phyloP scores from a whole-genome alignment of 805 yeast genomes.

The Monosporozyma unispora region DNA sequence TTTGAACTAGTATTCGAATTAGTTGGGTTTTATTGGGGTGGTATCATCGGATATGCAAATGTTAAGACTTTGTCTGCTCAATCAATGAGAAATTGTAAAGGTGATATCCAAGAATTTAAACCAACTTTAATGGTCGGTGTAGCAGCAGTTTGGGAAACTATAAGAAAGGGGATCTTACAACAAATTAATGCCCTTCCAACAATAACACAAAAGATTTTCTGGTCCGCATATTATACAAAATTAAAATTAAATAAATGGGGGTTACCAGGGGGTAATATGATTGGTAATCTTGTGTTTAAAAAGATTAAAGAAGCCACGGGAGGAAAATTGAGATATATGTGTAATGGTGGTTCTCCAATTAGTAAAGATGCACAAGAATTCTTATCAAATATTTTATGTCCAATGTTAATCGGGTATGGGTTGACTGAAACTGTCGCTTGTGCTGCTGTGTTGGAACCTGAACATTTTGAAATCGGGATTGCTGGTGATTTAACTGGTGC shows the following conservation, averaged over 20 bases:
- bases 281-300: slow-evolving; percentile 71
- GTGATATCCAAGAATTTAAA: slow-evolving; percentile 78
- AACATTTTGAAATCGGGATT: slow-evolving; percentile 59
- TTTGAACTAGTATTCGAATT: slow-evolving; percentile 88
- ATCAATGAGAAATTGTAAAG: slow-evolving; percentile 74
- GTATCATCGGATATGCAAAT: slow-evolving; percentile 76
- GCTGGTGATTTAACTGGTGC: slow-evolving; percentile 80
- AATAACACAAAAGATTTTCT: slow-evolving; percentile 69
- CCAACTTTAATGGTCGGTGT: slow-evolving; percentile 98
- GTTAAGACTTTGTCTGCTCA: slow-evolving; percentile 83
- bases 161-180: slow-evolving; percentile 80
- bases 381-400: slow-evolving; percentile 65
- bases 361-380: slow-evolving; percentile 80
- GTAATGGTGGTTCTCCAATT: slow-evolving; percentile 92
- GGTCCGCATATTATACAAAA: slow-evolving; percentile 81
- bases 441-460: slow-evolving; percentile 59
- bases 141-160: slow-evolving; percentile 96
- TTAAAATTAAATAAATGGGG: slow-evolving; percentile 48
- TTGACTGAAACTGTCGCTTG: slow-evolving; percentile 94
- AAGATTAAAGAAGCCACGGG: slow-evolving; percentile 93
- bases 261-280: slow-evolving; percentile 58
- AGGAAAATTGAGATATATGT: slow-evolving; percentile 61
- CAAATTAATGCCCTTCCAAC: slow-evolving; percentile 63
- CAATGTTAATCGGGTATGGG: slow-evolving; percentile 92
- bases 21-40: slow-evolving; percentile 78